Base-by-base conservation (phyloP, 2,329 filamentous ascomycete species). In the Purpureocillium takamizusanense region DNA sequence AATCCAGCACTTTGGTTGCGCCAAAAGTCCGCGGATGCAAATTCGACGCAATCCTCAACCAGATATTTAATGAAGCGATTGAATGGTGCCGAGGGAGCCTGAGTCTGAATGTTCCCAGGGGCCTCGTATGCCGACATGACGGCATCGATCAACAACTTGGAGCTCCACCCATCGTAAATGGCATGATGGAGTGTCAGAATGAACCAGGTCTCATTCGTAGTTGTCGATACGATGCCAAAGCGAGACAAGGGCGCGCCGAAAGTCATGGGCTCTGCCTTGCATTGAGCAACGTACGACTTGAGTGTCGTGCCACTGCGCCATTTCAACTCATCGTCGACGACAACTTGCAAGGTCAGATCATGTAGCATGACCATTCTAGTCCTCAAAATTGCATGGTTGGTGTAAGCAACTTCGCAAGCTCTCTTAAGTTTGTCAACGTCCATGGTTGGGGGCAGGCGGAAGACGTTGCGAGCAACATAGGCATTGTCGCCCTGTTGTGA, bases 121-220 rank as follows among this genome's bases (percentile, higher is more conserved):
- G 15, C 21, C 9, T 28, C 28, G 10, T 40, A 40, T 12, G 33
- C 29, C 12, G 29, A 17, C 7, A 40, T 30, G 13, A 40, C 33
- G 3, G 27, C 13, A 12, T 40, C 16, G 4, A 30, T 17, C 11
- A 40, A 16, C 10, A 40, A 16, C 5, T 29, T 29, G 9, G 31
- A 33, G 8, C 34, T 37, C 39, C 39, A 41, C 6, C 39, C 39
- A 21, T 41, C 39, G 18, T 41, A 41, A 5, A 41, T 41, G 12
- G 30, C 39, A 21, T 41, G 39, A 17, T 41, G 39, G 10, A 37
- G 34, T 6, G 34, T 41, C 3, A 37, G 30, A 21, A 41, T 33
- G 2, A 40, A 18, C n/a, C 25, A 35, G 5, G 31, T 10, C 11
- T 39, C 18, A n/a, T 30, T 13, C 7, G 23, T 23, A 5, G 27